phyloP scores from a whole-genome alignment of 177 flowering plant genomes.

The Vitis hybrid region DNA sequence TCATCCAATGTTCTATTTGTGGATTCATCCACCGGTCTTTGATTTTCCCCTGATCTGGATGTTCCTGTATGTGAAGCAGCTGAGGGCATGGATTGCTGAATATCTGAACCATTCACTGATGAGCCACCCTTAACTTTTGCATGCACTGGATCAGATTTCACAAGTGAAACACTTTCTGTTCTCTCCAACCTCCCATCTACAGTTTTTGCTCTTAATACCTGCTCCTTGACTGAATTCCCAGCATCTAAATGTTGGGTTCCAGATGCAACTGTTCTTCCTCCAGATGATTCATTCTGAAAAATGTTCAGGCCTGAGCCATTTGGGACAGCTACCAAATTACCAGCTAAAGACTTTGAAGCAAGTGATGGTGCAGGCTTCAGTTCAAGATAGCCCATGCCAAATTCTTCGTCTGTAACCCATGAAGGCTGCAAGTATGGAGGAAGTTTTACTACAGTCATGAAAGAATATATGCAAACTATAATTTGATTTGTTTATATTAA shows the following conservation, averaged over 20 bases:
- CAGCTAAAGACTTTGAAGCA: conserved; percentile 53
- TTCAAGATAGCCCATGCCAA: conserved; percentile 93
- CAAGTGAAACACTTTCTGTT: conserved; percentile 39
- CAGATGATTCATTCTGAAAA: conserved; percentile 54
- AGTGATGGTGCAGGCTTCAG: conserved; percentile 66
- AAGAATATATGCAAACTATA: too few relatives aligned
- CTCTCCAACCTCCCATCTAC: conserved; percentile 61
- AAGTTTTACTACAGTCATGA: not conserved
- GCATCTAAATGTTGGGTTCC: conserved; percentile 41
- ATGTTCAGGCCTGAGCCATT: conserved; percentile 43
- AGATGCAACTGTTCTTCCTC: conserved; percentile 28
- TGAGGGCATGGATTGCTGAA: conserved; percentile 26
- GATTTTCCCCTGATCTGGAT: conserved; percentile 43
- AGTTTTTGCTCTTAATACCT: conserved; percentile 41
- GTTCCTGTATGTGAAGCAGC: conserved; percentile 35
- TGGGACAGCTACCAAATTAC: conserved; percentile 30
- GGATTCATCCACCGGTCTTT: conserved; percentile 56
- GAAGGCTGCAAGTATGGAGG: conserved; percentile 54
- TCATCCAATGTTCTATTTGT: conserved; percentile 55
- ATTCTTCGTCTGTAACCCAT: conserved; percentile 98
- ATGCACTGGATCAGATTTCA: conserved; percentile 51
- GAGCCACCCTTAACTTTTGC: conserved; percentile 50
- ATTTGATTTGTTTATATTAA: too few relatives aligned
- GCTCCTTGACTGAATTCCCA: conserved; percentile 54
- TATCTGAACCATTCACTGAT: conserved; percentile 50